A percentile compares a stretch with the other conserved stretches of the same genome.
Conservation (phyloP, 176 grass and related monocot genomes). For the Olyra latifolia region DNA sequence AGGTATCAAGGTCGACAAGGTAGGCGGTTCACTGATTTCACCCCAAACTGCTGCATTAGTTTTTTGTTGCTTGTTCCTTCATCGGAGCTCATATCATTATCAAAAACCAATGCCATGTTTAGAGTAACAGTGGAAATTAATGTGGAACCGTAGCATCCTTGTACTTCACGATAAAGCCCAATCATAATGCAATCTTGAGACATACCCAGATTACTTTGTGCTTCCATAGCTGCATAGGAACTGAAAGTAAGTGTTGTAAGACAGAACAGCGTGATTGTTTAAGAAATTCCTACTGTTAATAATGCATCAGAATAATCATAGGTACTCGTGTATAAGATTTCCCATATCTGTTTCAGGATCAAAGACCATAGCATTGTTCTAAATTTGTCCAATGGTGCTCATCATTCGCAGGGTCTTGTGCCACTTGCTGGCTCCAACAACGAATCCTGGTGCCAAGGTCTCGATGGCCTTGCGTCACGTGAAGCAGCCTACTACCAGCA, state of each 20-base stretch:
- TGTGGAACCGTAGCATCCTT: not conserved
- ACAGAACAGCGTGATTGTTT: not conserved
- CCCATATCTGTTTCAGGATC: too few species aligned
- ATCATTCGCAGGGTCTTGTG: constrained; percentile 76
- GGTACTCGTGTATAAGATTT: too few species aligned
- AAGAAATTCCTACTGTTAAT: not conserved
- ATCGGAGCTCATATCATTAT: not conserved
- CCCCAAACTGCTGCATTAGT: not conserved
- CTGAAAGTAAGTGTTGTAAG: not conserved
- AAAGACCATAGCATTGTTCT: constrained; percentile 5
- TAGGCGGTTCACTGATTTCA: constrained; percentile 25
- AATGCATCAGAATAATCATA: not conserved
- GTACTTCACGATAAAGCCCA: not conserved
- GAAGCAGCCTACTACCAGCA: constrained; percentile 94
- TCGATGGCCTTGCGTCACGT: constrained; percentile 94
- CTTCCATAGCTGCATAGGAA: not conserved
- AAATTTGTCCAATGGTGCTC: not conserved
- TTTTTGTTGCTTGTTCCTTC: not conserved
- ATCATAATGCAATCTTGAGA: not conserved
- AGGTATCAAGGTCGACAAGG: constrained; percentile 99
- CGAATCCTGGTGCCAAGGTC: constrained; percentile 98
- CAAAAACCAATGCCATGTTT: not conserved
- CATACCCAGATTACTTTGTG: not conserved
- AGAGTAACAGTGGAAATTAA: not conserved
- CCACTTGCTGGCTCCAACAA: constrained; percentile 89